Evolutionary conservation across 768 basidiomycete genomes (phyloP), one percentile per base, ranked within the genome.

Genomic region (Mycena alexandri): DNA sequence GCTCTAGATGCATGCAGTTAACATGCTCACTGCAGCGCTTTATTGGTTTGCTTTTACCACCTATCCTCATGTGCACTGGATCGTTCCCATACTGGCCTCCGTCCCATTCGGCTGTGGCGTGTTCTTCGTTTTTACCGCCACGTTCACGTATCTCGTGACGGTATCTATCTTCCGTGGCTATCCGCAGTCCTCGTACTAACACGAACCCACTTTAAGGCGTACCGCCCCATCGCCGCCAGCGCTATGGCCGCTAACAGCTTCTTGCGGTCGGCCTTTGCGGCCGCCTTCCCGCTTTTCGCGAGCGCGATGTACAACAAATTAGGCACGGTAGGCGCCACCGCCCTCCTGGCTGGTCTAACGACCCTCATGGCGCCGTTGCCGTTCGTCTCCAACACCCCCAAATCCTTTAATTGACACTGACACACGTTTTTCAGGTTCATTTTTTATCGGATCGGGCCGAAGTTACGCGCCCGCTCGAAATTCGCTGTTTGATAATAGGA

Each of bases 71-170:
- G 78, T 90, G 0, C 91, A 85, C 67, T 92, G 89, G 88, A 87
- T 91, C 33, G 84, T 86, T 0, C 89, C 90, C 12, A 87, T 93
- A 72, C 76, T 92, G 33, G 87, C 86, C 3, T 89, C 86, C 5
- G 75, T 88, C 2, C 90, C 90, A 0, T 93, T 92, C 71, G 92
- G 92, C 3, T 67, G 80, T 1, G 88, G 89, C 2, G 79, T 85
- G 1, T 92, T 90, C 72, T 92, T 87, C 69, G 87, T 89, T 46
- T 94, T 91, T 79, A 89, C 89, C 0, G 86, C 86, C 10, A 87
- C 87, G 5, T 92, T 92, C 78, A 90, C 87, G 6, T 92, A 92
- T 77, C 82, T 92, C 61, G 88, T 92, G 64, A 89, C 89, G 50
- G 66, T 63, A 50, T n/a, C 5, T 60, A 19, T 36, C 33, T 46